Base-by-base conservation (phyloP, 225 moss, liverwort and hornwort species). In the Thuidium tamariscinum region DNA sequence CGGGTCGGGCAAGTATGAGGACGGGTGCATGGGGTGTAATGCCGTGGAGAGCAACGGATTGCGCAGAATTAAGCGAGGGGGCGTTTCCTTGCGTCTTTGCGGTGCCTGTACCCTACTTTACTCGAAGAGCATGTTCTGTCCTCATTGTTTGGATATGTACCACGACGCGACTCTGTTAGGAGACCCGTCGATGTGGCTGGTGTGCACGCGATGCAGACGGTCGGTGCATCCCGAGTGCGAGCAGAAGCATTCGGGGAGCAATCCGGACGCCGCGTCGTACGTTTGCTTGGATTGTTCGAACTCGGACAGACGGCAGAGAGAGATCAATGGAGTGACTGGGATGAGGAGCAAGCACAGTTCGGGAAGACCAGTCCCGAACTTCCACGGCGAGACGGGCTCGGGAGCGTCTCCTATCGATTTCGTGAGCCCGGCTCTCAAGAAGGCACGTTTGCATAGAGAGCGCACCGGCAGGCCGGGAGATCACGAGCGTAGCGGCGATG, bases 211-310 rank as follows among this genome's bases (percentile, higher is more conserved):
- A 29, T 97, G 97, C 84, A 94, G 91, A 87, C 95, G 97, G 76
- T 91, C 89, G 39, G 96, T 97, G 79, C 97, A 97, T 82, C 92
- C 92, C 68, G 95, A 93, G 78, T 97, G 96, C 91, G 95, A 98
- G 94, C 89, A 87, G 84, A 94, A 92, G 91, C 86, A 85, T 57
- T 81, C 83, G 44, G 87, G 84, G 65, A 84, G 91, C 67, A 86
- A 86, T 60, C 89, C 85, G 71, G 94, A 94, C 74, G 85, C 91
- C 29, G 83, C 79, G 41, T 85, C 94, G 32, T 97, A 92, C 37
- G 73, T 94, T 19, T 99, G 98, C 84, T 85, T 91, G 54, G 98
- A 99, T 63, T 99, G 98, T 63, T 89, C 92, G 57, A 92, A 91
- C 85, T 72, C 89, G 30, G 86, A 91, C 63, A 93, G 91, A 84